Conservation (phyloP, 2,329 filamentous ascomycete species). For the Claviceps sp. region DNA sequence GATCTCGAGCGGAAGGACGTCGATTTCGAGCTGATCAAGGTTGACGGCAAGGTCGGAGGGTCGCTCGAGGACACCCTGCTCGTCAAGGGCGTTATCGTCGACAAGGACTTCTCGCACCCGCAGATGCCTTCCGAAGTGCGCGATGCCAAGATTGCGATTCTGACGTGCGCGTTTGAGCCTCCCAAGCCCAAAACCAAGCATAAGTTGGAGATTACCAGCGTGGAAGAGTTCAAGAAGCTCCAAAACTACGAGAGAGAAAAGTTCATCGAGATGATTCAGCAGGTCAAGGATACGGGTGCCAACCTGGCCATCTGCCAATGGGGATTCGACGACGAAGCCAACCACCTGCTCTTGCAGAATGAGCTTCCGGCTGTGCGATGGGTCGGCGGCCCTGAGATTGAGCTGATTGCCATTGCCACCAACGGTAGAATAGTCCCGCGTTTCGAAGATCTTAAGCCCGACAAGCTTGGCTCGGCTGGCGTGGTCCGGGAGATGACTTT, state of each 20-base stretch:
- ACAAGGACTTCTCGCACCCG: slow-evolving; percentile 99
- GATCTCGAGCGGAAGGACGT: slow-evolving; percentile 94
- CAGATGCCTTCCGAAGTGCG: slow-evolving; percentile 95
- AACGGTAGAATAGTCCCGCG: slow-evolving; percentile 95
- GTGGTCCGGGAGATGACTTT: slow-evolving; percentile 91
- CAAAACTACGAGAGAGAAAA: slow-evolving; percentile 93
- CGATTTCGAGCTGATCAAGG: slow-evolving; percentile 98
- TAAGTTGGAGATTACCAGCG: slow-evolving; percentile 91
- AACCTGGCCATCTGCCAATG: slow-evolving; percentile 98
- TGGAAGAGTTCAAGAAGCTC: slow-evolving; percentile 96
- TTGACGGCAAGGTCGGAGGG: slow-evolving; percentile 95
- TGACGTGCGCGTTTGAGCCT: slow-evolving; percentile 96
- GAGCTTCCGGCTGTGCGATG: slow-evolving; percentile 89
- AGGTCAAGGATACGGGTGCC: slow-evolving; percentile 93
- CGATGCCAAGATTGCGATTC: slow-evolving; percentile 92
- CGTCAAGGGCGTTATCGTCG: slow-evolving; percentile 94
- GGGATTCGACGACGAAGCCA: slow-evolving; percentile 98
- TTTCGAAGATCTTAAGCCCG: slow-evolving; percentile 83
- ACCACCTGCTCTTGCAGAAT: slow-evolving; percentile 93
- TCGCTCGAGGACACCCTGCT: slow-evolving; percentile 84
- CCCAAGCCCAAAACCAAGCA: slow-evolving; percentile 99
- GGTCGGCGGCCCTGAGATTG: slow-evolving; percentile 96
- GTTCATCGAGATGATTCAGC: slow-evolving; percentile 96
- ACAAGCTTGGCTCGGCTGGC: slow-evolving; percentile 84
- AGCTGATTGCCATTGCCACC: slow-evolving; percentile 95